phyloP scores from a whole-genome alignment of 2,329 filamentous ascomycete species.

The Hypoxylon sp. region DNA sequence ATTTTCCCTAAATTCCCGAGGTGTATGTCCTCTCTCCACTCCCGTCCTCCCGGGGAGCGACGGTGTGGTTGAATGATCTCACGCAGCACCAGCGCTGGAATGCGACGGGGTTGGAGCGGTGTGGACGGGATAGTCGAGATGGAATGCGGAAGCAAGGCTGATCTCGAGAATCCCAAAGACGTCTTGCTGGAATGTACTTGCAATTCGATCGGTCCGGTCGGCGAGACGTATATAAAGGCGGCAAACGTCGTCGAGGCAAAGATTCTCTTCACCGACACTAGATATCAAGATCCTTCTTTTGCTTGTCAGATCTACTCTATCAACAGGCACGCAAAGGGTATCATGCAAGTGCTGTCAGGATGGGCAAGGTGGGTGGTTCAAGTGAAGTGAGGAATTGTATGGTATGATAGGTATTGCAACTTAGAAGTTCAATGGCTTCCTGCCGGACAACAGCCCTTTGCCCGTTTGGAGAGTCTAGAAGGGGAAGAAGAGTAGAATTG shows the following conservation, averaged over 20 bases:
- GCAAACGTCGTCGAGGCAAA: constrained; percentile 16
- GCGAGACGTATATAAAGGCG: constrained; percentile 33
- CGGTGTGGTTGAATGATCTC: constrained; percentile 47
- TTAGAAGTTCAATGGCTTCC: constrained; percentile 51
- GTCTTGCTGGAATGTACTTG: constrained; percentile 43
- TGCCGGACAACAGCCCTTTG: constrained; percentile 43
- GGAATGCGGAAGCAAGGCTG: constrained; percentile 45
- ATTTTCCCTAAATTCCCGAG: constrained; percentile 42
- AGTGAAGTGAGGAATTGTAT: constrained; percentile 38
- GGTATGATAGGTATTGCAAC: constrained; percentile 50
- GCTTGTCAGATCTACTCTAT: constrained; percentile 50
- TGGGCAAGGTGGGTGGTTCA: constrained; percentile 25
- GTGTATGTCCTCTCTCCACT: constrained; percentile 49
- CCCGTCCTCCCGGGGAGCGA: constrained; percentile 54
- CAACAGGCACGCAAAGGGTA: constrained; percentile 36
- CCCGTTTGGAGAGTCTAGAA: constrained; percentile 41
- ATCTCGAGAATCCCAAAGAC: constrained; percentile 44
- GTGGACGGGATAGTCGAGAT: constrained; percentile 38
- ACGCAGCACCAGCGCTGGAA: constrained; percentile 51
- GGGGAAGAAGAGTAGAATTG: constrained; percentile 48
- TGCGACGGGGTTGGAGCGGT: constrained; percentile 36
- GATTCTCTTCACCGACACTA: constrained; percentile 26
- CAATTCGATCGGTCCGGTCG: constrained; percentile 10
- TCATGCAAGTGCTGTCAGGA: constrained; percentile 32
- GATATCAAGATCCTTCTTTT: constrained; percentile 32